Evolutionary conservation across 805 yeast genomes (phyloP), one percentile per base, ranked within the genome.

Genomic region (Teunomyces stri): DNA sequence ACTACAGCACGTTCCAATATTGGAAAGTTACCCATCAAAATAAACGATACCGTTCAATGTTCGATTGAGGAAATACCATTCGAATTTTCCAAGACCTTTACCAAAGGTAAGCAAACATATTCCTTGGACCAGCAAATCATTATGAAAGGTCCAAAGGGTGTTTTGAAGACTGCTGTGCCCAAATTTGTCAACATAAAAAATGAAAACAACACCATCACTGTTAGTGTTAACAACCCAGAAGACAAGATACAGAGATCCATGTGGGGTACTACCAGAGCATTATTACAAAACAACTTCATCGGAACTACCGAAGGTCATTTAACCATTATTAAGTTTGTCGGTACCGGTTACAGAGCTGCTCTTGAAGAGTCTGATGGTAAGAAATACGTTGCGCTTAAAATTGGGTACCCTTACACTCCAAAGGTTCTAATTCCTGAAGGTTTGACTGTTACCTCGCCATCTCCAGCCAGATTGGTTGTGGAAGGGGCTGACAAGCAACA

Each of bases 221-320:
- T 92, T 3, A 48, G 70, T 0, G 88, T 91, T n/a, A 68, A 70
- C 34, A 78, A 84, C 56, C 74, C 82, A 3, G 59, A 62, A 1
- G 70, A 78, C 56, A 84, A 80, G 60, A 72, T 80, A 45, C 99
- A 94, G 70, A 81, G 85, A 54, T 74, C 95, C 15, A 81, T 94
- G 80, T 94, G 98, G 98, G 99, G 99, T 13, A 94, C 98, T 5
- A 78, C 85, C 44, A 80, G 99, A 63, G 78, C 95, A 0, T 74
- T 85, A 49, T 64, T 94, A 42, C 81, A 83, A 58, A 92, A 92
- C 69, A 80, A 86, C 55, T 76, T 92, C 25, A 73, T 80, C 31
- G 99, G 99, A 44, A 96, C 90, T 34, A 82, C 89, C 35, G 98
- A 91, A 58, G 98, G 98, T 11, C 98, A 94, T 64, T 68, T 89